These are phyloP conservation scores for Colletotrichum paranaense DNA, from an alignment of 2,329 filamentous ascomycete species.

Conservation along the genomic window DNA sequence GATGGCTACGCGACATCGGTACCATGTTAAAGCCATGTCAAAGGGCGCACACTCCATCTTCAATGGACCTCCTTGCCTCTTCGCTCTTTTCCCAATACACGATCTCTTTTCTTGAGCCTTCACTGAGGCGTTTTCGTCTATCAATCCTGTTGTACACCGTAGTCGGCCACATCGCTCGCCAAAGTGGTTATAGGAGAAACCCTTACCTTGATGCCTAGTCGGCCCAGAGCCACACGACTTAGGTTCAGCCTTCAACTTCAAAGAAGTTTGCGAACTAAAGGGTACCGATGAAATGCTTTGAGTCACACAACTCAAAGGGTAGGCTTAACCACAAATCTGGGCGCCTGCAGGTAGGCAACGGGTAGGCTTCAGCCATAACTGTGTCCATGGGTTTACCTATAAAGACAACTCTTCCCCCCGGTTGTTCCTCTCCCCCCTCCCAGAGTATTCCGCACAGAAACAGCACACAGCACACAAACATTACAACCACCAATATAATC, in stretches of 20 bases:
- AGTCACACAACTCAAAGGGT: neutral
- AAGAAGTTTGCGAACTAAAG: neutral
- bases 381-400: neutral
- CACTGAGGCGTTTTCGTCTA: neutral
- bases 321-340: neutral
- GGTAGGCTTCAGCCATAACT: neutral
- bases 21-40: neutral
- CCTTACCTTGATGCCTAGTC: neutral
- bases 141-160: too few relatives aligned
- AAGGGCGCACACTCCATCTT: neutral
- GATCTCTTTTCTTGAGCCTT: neutral
- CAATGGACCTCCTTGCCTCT: neutral
- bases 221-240: neutral
- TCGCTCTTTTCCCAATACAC: neutral
- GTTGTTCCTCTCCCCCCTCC: neutral
- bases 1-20: neutral
- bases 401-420: neutral
- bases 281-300: neutral
- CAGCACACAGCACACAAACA: neutral
- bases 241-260: neutral
- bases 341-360: neutral
- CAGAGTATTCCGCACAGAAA: neutral
- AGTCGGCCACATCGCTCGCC: neutral
- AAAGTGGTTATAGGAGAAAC: neutral
- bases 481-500: neutral